Percentiles rank a stretch among this genome's conserved stretches.
phyloP scores from a whole-genome alignment of 1,284 basidiomycete genomes.

The Rhodofomes roseus region DNA sequence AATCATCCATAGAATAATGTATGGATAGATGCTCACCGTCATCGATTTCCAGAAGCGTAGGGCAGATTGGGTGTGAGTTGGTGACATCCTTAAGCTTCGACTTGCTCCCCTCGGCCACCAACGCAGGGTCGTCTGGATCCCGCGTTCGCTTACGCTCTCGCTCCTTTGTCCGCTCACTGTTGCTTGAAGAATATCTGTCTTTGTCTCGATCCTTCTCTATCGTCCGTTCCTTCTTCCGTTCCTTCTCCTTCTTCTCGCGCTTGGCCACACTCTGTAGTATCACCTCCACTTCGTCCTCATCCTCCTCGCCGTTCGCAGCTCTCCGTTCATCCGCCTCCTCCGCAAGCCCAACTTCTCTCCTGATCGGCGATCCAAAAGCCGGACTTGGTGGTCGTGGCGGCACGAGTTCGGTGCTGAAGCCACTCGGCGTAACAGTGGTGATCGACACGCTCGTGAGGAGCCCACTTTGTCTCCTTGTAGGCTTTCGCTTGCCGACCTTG shows the following conservation, averaged over 20 bases:
- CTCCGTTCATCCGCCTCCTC: slow-evolving; percentile 56
- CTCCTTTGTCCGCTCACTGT: slow-evolving; percentile 17
- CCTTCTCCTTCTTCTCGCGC: slow-evolving; percentile 34
- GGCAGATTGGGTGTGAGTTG: slow-evolving; percentile 44
- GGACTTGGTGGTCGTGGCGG: slow-evolving; percentile 57
- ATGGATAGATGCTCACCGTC: slow-evolving; percentile 19
- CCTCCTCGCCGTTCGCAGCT: slow-evolving; percentile 27
- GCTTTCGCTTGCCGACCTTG: slow-evolving; percentile 43
- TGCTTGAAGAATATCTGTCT: slow-evolving; percentile 27
- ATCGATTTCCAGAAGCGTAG: slow-evolving; percentile 32
- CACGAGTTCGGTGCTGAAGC: slow-evolving; percentile 30
- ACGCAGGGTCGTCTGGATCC: slow-evolving; percentile 31
- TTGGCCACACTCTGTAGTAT: slow-evolving; percentile 21
- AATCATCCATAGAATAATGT: slow-evolving; percentile 4
- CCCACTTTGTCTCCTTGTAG: slow-evolving; percentile 63
- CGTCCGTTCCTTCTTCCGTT: neutral
- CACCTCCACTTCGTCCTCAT: slow-evolving; percentile 28
- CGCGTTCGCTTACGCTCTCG: slow-evolving; percentile 37
- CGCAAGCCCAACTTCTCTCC: slow-evolving; percentile 48
- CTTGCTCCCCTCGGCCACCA: slow-evolving; percentile 35
- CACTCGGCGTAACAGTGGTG: slow-evolving; percentile 24
- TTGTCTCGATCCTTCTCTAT: slow-evolving; percentile 22
- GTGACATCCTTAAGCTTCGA: slow-evolving; percentile 62
- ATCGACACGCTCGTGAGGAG: slow-evolving; percentile 40
- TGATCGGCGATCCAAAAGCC: slow-evolving; percentile 60